phyloP scores from a whole-genome alignment of 139 green algal species.

The Chlorella sorokiniana region DNA sequence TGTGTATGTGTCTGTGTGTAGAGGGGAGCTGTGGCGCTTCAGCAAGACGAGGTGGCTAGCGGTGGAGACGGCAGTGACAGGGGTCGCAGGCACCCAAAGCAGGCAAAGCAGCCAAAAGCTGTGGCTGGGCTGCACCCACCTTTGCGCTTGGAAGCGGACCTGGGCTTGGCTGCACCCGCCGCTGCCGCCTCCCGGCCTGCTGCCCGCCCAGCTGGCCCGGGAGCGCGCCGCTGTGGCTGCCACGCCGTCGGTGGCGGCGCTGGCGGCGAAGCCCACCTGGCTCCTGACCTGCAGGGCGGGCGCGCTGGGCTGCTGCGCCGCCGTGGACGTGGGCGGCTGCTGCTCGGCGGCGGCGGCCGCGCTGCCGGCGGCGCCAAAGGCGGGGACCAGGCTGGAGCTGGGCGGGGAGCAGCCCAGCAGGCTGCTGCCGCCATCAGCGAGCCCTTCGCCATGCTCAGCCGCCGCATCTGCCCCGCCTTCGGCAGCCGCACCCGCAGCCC shows the following conservation, averaged over 20 bases:
- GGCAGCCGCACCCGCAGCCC: neutral
- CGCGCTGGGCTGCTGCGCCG: neutral
- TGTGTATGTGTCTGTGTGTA: too few species aligned
- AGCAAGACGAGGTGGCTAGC: neutral
- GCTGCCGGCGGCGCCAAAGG: neutral
- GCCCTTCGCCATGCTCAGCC: neutral
- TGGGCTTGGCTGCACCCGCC: neutral
- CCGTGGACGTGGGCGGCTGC: neutral
- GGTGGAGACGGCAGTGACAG: too few species aligned
- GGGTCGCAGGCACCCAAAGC: too few species aligned
- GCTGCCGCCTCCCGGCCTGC: too few species aligned
- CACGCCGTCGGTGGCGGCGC: neutral
- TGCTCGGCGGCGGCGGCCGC: neutral
- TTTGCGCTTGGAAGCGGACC: conserved; percentile 12
- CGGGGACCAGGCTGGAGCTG: conserved; percentile 5
- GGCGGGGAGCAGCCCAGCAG: conserved; percentile 3
- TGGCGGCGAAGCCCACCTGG: conserved; percentile 24
- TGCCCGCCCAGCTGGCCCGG: neutral
- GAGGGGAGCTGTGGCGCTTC: neutral
- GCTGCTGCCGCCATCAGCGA: neutral
- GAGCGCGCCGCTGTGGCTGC: neutral
- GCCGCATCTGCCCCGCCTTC: neutral
- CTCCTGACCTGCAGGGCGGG: neutral
- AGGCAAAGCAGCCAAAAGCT: neutral
- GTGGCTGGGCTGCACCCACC: too few species aligned